Conservation (phyloP, 345 rosid genomes). For the Salix suchowensis region DNA sequence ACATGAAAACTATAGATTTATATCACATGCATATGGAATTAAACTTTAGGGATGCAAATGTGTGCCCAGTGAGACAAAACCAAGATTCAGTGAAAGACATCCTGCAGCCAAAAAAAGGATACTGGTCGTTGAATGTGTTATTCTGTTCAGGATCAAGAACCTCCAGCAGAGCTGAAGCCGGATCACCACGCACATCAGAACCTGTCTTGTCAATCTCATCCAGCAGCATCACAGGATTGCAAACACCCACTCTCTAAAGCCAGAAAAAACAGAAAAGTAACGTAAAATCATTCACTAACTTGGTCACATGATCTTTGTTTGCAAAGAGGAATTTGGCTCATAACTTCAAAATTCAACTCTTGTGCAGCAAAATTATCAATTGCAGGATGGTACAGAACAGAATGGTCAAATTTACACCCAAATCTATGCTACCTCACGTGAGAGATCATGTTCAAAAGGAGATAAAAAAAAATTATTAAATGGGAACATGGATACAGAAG, state of each 20-base stretch:
- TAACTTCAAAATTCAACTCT: neutral
- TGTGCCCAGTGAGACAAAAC: neutral
- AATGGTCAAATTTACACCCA: neutral
- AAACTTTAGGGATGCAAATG: neutral
- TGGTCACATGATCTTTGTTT: neutral
- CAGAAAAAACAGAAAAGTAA: constrained; percentile 25
- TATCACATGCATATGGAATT: neutral
- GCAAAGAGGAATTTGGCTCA: neutral
- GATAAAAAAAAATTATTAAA: neutral
- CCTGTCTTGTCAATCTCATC: constrained; percentile 99
- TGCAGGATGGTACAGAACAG: neutral
- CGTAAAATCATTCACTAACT: neutral
- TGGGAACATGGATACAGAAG: neutral
- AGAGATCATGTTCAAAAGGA: too few relatives aligned
- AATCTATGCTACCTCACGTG: neutral
- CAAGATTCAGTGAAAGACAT: constrained; percentile 3
- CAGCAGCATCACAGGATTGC: constrained; percentile 94
- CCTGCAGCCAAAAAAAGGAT: constrained; percentile 48
- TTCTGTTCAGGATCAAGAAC: constrained; percentile 99
- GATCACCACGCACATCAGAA: constrained; percentile 96
- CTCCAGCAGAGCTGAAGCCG: constrained; percentile 96
- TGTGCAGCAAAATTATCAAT: neutral
- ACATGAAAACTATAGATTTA: neutral
- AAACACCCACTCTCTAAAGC: constrained; percentile 80
- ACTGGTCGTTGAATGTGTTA: constrained; percentile 88